Percentiles rank a stretch among this genome's conserved stretches.
Evolutionary conservation across 2,329 filamentous ascomycete species (phyloP).

Genomic region (Penicillium concentricum): DNA sequence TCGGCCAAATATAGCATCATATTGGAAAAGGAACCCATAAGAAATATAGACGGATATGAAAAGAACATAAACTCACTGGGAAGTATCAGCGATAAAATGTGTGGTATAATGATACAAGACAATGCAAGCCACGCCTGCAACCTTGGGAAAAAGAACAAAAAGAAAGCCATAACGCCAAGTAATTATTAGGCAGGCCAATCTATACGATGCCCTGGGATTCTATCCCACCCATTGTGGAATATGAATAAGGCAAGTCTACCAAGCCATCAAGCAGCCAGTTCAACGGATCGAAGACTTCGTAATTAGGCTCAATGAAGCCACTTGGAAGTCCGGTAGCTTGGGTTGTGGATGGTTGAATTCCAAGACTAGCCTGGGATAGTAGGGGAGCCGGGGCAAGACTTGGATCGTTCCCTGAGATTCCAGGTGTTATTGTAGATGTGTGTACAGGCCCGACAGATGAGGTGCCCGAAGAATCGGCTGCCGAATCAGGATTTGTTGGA

Average conservation of each 20-base stretch:
- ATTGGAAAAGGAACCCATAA: conserved; percentile 1
- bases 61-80: conserved; percentile 9
- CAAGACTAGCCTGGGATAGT: conserved; percentile 33
- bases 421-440: conserved; percentile 37
- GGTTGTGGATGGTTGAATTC: conserved; percentile 25
- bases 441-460: conserved; percentile 53
- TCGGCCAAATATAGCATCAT: neutral
- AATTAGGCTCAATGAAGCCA: conserved; percentile 66
- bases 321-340: conserved; percentile 34
- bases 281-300: conserved; percentile 87
- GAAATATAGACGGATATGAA: conserved; percentile 1
- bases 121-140: conserved; percentile 15
- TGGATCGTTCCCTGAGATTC: conserved; percentile 42
- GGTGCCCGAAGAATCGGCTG: conserved; percentile 68
- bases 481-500: conserved; percentile 79
- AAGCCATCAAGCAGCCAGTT: conserved; percentile 92
- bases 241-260: conserved; percentile 73
- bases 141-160: neutral
- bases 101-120: conserved; percentile 29
- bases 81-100: conserved; percentile 21
- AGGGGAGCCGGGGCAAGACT: conserved; percentile 43
- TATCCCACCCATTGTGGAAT: conserved; percentile 54
- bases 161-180: conserved; percentile 1
- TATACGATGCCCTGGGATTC: conserved; percentile 43
- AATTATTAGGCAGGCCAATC: neutral